These are phyloP conservation scores for Fusarium coicis DNA, from an alignment of 2,329 filamentous ascomycete genomes.

Conservation along the genomic window DNA sequence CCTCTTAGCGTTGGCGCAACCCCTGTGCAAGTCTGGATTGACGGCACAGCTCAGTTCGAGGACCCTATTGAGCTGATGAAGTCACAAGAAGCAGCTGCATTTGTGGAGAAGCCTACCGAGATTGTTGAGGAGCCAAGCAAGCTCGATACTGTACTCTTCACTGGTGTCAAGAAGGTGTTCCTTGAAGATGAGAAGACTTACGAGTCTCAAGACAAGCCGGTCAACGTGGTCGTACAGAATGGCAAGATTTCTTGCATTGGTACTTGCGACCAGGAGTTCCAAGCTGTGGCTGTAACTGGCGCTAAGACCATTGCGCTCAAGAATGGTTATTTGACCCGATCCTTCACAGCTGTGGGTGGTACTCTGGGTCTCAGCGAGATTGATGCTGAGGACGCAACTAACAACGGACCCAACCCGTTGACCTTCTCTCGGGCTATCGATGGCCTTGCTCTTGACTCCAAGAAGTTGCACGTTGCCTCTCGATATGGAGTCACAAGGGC, in stretches of 20 bases:
- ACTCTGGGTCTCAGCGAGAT: constrained; percentile 72
- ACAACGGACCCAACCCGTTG: constrained; percentile 59
- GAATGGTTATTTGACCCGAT: constrained; percentile 69
- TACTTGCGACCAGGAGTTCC: constrained; percentile 58
- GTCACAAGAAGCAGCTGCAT: constrained; percentile 51
- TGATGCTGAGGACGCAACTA: constrained; percentile 64
- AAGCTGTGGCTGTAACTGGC: constrained; percentile 48
- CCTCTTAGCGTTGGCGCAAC: constrained; percentile 69
- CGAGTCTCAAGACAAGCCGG: constrained; percentile 48
- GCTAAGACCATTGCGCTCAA: constrained; percentile 58
- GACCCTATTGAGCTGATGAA: constrained; percentile 66
- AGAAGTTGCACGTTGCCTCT: constrained; percentile 64
- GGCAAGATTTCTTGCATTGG: constrained; percentile 69
- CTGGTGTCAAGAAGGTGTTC: constrained; percentile 63
- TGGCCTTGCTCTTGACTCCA: constrained; percentile 64
- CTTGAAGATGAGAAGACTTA: constrained; percentile 56
- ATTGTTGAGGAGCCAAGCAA: constrained; percentile 55
- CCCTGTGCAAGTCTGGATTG: constrained; percentile 72
- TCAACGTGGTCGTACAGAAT: constrained; percentile 62
- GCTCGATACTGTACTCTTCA: constrained; percentile 61
- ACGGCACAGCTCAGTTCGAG: constrained; percentile 66
- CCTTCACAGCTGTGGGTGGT: constrained; percentile 70
- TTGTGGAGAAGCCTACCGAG: constrained; percentile 53
- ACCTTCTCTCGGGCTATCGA: constrained; percentile 69
- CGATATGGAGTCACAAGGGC: constrained; percentile 68